A percentile compares a stretch with the other conserved stretches of the same genome.
Evolutionary conservation across 345 rosid genomes (phyloP).

Genomic region (Populus alba): DNA sequence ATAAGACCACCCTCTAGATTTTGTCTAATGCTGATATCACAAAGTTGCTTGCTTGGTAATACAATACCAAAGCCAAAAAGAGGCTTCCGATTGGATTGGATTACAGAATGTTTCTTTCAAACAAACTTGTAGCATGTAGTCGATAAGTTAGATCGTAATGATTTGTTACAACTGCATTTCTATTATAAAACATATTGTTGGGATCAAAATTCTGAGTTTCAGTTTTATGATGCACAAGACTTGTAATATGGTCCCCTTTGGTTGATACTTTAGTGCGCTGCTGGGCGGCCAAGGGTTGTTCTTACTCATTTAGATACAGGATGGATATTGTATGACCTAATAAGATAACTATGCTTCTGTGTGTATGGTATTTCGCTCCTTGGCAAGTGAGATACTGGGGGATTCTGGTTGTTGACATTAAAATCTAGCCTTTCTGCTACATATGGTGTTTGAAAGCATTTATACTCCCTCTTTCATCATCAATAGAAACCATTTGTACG

Average conservation of each 20-base stretch:
- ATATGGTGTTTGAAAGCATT: not conserved
- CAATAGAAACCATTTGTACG: not conserved
- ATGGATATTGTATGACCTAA: too few relatives aligned
- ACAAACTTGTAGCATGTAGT: too few relatives aligned
- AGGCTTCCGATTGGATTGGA: too few relatives aligned
- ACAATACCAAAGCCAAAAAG: too few relatives aligned
- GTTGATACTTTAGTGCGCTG: not conserved
- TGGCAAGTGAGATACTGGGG: not conserved
- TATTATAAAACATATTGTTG: not conserved
- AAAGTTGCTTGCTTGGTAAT: too few relatives aligned
- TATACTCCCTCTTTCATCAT: not conserved
- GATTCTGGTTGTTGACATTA: not conserved
- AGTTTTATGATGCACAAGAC: not conserved
- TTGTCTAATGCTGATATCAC: too few relatives aligned
- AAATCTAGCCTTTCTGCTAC: not conserved
- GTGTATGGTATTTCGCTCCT: not conserved
- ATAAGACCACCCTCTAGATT: too few relatives aligned
- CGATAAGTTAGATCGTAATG: not conserved
- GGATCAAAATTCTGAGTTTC: not conserved
- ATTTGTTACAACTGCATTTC: not conserved
- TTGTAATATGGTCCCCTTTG: not conserved
- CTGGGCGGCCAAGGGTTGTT: not conserved
- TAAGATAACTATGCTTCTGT: not conserved
- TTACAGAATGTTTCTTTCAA: not conserved
- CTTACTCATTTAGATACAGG: too few relatives aligned